Evolutionary conservation across 1,284 basidiomycete genomes (phyloP), one percentile per base, ranked within the genome.

Genomic region (Fistulina hepatica): DNA sequence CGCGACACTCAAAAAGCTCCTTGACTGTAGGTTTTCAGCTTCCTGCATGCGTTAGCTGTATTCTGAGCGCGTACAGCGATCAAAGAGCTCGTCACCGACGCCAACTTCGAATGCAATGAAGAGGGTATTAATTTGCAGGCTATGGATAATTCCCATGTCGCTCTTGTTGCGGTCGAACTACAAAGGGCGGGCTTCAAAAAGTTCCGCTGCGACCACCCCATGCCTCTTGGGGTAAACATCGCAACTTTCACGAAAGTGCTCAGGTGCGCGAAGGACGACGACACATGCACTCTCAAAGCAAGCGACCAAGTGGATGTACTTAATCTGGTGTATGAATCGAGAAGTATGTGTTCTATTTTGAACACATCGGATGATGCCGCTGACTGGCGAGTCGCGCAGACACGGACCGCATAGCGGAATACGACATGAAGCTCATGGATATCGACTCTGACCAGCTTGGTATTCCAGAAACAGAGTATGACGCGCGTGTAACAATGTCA

Each of bases 131-230:
- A 77, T 40, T 73, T 97, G 11, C 95, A 98, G 71, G 94, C 95
- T 1, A 99, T 98, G 95, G 95, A 98, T 70, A 97, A 97, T 73
- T 97, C 94, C 5, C 95, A 98, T 63, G 94, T 98, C 53, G 95
- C 94, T 1, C 82, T 97, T 43, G 94, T 97, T 25, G 66, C 88
- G 6, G 84, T 94, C 35, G 73, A 81, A 45, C 73, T 97, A 34
- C 64, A 79, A 21, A 72, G 76, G 1, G 65, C 71, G 0, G 86
- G 86, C 21, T 97, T 97, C 68, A 77, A 84, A 54, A 70, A 75
- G 40, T 98, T 86, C 63, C 81, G 95, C 49, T 97, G 94, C 58
- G 95, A 99, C 62, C 77, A 92, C 16, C 90, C 93, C 38, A 90
- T 98, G 74, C 89, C 91, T 1, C 73, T 94, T 6, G 90, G 90